These are phyloP conservation scores for Backusella circina DNA, from an alignment of 192 early-diverging fungal species.

Conservation along the genomic window DNA sequence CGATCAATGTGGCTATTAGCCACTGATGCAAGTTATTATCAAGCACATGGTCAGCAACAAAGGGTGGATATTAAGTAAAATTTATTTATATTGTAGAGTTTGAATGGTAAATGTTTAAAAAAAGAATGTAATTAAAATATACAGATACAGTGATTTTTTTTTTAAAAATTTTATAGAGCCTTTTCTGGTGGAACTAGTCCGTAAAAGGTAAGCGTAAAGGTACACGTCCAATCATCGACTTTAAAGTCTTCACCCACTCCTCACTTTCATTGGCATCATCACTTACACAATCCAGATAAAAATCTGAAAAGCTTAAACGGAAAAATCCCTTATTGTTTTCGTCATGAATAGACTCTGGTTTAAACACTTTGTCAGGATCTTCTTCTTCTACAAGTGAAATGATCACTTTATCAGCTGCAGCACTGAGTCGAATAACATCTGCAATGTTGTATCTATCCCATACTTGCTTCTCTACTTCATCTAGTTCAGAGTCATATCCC, in stretches of 20 bases:
- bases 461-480: not conserved
- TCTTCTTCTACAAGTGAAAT: conserved; percentile 13
- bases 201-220: conserved; percentile 12
- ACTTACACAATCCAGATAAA: conserved; percentile 21
- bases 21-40: not conserved
- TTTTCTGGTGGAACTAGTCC: not conserved
- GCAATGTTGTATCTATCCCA: conserved; percentile 22
- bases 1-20: not conserved
- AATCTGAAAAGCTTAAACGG: conserved; percentile 14
- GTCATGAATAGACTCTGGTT: conserved; percentile 11
- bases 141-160: not conserved
- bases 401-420: conserved; percentile 14
- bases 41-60: not conserved
- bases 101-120: not conserved
- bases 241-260: conserved; percentile 17
- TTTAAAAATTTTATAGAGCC: too few species aligned
- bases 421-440: conserved; percentile 13
- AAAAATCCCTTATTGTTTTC: conserved; percentile 18
- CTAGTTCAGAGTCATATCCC: conserved; percentile 8
- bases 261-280: conserved; percentile 23
- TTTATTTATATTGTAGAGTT: not conserved
- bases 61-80: not conserved
- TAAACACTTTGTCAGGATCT: conserved; percentile 2
- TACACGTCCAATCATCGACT: conserved; percentile 21
- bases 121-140: conserved; percentile 1